Evolutionary conservation across 225 moss, liverwort and hornwort species (phyloP), one percentile per base, ranked within the genome.

Genomic region (Sphagnum tenellum): DNA sequence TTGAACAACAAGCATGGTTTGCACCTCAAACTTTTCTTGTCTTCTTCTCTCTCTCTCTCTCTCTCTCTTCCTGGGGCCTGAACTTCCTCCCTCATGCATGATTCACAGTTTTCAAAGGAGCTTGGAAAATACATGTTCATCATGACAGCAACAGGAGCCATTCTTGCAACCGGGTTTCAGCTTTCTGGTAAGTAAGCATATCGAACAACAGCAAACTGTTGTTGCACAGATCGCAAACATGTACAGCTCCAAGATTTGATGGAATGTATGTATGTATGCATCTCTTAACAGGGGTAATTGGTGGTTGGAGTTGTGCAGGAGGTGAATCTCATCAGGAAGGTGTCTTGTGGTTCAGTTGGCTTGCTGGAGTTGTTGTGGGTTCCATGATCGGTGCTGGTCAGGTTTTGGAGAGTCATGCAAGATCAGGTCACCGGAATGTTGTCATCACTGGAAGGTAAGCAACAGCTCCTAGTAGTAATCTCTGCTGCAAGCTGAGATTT

Each of bases 371-470:
- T 72, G 85, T 94, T 9, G 62, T 90, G 50, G 90, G 94, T 62
- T 94, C 94, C 65, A 94, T 89, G 90, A 85, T 94, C 47, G 94
- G 94, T 68, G 90, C 94, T 5, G 90, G 88, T 49, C 90, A 94
- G 74, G 94, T 90, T 64, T 78, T 94, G 71, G 89, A 94, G 61
- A 87, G 83, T 71, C 88, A 94, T 74, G 88, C 85, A 3, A 89
- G 78, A 74, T 80, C 87, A 66, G 94, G 94, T 69, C 84, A 81
- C 72, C 87, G 90, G 50, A 90, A 90, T 78, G 94, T 90, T 69
- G 70, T 94, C 60, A 83, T 94, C 57, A 94, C 94, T 65, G 94
- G 94, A 85, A 94, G 89, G 89, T 89, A 65, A 52, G 29, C 29
- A 29, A 29, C 29, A 29, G 29, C 29, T 29, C 29, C 29, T 29